A percentile compares a stretch with the other conserved stretches of the same genome.
Evolutionary conservation across 345 rosid species (phyloP).

Genomic region (Brassica carinata): DNA sequence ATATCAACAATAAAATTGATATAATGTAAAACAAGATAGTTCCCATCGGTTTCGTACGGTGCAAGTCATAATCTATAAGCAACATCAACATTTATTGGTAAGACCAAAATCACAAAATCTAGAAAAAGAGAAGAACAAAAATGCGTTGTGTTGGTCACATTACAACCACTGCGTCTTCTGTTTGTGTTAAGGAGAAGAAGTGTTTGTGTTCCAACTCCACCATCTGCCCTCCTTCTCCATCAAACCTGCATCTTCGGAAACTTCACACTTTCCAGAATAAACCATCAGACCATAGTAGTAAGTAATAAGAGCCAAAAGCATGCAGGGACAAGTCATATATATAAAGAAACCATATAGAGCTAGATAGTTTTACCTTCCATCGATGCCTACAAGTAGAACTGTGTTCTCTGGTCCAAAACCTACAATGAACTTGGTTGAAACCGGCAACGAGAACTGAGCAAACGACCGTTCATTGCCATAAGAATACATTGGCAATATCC

Average conservation of each 20-base stretch:
- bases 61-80: neutral
- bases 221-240: conserved; percentile 85
- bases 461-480: conserved; percentile 85
- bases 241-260: conserved; percentile 77
- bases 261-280: conserved; percentile 47
- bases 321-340: neutral
- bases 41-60: neutral
- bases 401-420: conserved; percentile 82
- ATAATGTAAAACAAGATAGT: neutral
- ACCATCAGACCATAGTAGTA: neutral
- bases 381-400: conserved; percentile 63
- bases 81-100: neutral
- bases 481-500: conserved; percentile 73
- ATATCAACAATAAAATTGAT: neutral
- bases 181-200: conserved; percentile 41
- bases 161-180: neutral
- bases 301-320: neutral
- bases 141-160: neutral
- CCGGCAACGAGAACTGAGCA: conserved; percentile 79
- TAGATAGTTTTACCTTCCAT: conserved; percentile 62
- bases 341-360: neutral
- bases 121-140: neutral
- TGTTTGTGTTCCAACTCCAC: conserved; percentile 68
- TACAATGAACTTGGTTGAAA: conserved; percentile 61
- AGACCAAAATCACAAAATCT: neutral